Base-by-base conservation (phyloP, 257 asterid genomes). In the Fraxinus pennsylvanica region DNA sequence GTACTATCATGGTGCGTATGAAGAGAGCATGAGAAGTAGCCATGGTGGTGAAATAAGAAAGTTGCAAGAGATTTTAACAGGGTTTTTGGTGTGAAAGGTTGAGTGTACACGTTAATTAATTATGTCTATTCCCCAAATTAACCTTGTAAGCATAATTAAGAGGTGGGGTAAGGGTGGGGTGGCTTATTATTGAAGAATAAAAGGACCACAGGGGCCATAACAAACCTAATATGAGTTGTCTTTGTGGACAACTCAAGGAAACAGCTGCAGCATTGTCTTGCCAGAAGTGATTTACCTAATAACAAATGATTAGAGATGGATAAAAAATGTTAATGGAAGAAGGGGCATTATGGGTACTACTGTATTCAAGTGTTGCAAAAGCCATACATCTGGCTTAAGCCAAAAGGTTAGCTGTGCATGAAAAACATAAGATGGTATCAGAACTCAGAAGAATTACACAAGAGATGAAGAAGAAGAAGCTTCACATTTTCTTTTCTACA, bases 21-120 rank as follows among this genome's bases (percentile, higher is more conserved):
- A 52, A 72, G 72, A 78, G 72, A 70, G 66, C 61, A 71, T 32
- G 81, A 66, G 72, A 32, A 72, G 76, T 70, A 76, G 80, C 84
- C 88, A 75, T 78, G 81, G 81, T 78, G 81, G 13, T 27, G 80
- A 65, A 63, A 75, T 76, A 50, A 45, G 77, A 76, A 63, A 6
- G 27, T 4, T 21, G 66, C 25, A n/a, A 57, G 30, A 57, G 66
- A 75, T 85, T 84, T 83, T 81, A 82, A 76, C 68, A 71, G 82
- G 76, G 85, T 59, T 81, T 68, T 38, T 70, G 76, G 83, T 78
- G 90, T 82, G 79, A 82, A 22, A 21, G 75, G 84, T 85, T 87
- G 88, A 88, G 90, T 29, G 86, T 74, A 47, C 68, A 19, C 73
- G 38, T 41, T 78, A 25, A 73, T 68, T 66, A 68, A 75, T 25